phyloP scores from a whole-genome alignment of 768 basidiomycete genomes.

The Trametopsis cervina region DNA sequence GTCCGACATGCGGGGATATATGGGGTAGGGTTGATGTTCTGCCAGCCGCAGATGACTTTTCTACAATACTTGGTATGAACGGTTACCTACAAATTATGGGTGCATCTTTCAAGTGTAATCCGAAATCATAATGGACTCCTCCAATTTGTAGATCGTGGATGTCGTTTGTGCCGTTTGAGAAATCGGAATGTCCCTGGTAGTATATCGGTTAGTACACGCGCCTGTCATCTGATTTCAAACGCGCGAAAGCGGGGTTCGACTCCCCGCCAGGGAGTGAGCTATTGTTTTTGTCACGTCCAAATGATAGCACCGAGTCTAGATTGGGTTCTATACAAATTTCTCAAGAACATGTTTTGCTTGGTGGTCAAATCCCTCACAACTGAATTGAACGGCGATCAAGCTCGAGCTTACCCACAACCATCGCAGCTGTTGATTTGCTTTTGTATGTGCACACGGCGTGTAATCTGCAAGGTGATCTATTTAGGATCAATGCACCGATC shows the following conservation, averaged over 20 bases:
- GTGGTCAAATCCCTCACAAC: too few relatives aligned
- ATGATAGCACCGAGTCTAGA: too few relatives aligned
- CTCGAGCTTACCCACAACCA: not conserved
- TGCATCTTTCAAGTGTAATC: not conserved
- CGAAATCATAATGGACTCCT: not conserved
- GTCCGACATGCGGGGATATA: not conserved
- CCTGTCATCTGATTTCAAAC: slow-evolving; percentile 7
- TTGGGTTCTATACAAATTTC: too few relatives aligned
- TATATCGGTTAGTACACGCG: slow-evolving; percentile 15
- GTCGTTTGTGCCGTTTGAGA: not conserved
- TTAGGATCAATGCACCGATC: not conserved
- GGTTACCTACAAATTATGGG: not conserved
- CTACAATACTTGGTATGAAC: not conserved
- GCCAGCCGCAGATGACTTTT: not conserved
- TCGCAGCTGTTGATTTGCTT: not conserved
- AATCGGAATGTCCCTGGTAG: slow-evolving; percentile 8
- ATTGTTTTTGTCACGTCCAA: slow-evolving; percentile 7
- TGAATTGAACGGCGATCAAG: not conserved
- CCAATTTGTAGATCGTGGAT: not conserved
- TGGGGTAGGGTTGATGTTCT: not conserved
- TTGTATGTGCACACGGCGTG: too few relatives aligned
- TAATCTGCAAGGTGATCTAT: not conserved
- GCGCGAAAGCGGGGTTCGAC: slow-evolving; percentile 30
- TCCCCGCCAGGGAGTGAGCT: slow-evolving; percentile 24
- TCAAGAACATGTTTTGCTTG: too few relatives aligned